Conservation (phyloP, 2,329 filamentous ascomycete genomes). For the Arthrinium phaeospermum region DNA sequence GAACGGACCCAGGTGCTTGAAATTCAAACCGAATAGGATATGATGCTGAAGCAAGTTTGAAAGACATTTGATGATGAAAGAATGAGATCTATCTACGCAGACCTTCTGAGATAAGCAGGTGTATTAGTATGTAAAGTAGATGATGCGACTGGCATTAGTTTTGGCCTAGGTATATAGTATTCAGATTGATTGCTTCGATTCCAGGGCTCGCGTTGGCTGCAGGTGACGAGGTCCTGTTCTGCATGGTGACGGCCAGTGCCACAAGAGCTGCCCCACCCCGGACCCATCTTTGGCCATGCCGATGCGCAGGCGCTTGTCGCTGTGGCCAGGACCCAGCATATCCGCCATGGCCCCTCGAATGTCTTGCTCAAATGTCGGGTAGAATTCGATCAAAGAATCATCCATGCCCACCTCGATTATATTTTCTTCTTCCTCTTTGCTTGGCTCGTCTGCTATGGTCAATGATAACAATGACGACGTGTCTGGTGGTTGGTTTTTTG, state of each 20-base stretch:
- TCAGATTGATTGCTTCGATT: not conserved
- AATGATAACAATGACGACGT: too few relatives aligned
- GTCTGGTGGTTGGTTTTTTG: not conserved
- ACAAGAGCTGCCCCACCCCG: conserved; percentile 74
- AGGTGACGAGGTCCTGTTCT: not conserved
- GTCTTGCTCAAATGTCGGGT: conserved; percentile 71
- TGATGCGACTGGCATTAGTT: too few relatives aligned
- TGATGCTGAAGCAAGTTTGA: too few relatives aligned
- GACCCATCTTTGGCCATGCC: conserved; percentile 78
- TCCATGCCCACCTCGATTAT: conserved; percentile 73
- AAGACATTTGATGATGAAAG: not conserved
- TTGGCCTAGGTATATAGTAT: too few relatives aligned
- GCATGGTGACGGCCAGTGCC: conserved; percentile 43
- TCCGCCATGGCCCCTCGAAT: conserved; percentile 68
- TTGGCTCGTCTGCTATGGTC: not conserved
- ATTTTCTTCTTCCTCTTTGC: conserved; percentile 35
- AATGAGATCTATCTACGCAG: not conserved
- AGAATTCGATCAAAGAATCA: conserved; percentile 74
- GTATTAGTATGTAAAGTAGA: not conserved
- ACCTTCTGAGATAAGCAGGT: not conserved
- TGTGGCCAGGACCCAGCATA: conserved; percentile 65
- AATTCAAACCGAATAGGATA: too few relatives aligned
- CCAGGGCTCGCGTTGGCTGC: not conserved
- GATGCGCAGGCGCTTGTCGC: conserved; percentile 70
- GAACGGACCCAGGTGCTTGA: too few relatives aligned